Conservation (phyloP, 2,329 filamentous ascomycete genomes). For the Cladorrhinum sp. region DNA sequence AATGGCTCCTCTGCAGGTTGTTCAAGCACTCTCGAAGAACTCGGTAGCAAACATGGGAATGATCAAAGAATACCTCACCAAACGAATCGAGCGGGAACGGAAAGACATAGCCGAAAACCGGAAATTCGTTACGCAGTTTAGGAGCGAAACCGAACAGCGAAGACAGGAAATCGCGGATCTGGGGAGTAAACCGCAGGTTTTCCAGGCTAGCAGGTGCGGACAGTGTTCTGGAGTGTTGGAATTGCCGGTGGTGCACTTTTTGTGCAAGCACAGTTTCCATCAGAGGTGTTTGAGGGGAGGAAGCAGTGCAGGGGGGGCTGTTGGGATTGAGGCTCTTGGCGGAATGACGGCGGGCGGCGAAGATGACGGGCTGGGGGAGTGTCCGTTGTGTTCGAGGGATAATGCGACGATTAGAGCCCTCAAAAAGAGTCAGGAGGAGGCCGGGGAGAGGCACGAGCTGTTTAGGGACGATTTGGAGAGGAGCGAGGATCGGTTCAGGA, state of each 20-base stretch:
- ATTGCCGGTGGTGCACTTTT: constrained; percentile 87
- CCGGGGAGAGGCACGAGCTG: constrained; percentile 80
- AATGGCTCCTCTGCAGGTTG: constrained; percentile 94
- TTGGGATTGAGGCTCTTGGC: background rate
- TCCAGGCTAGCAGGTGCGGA: constrained; percentile 85
- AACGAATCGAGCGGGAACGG: constrained; percentile 84
- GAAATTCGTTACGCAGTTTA: constrained; percentile 77
- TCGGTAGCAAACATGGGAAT: constrained; percentile 92
- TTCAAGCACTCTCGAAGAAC: constrained; percentile 74
- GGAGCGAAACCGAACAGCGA: constrained; percentile 76
- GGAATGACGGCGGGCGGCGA: constrained; percentile 50
- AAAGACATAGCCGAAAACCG: constrained; percentile 80
- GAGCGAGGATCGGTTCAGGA: constrained; percentile 82
- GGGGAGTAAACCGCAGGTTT: constrained; percentile 75
- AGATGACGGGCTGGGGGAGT: constrained; percentile 55
- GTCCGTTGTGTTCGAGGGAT: constrained; percentile 76
- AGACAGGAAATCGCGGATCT: constrained; percentile 75
- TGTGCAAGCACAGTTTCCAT: constrained; percentile 97
- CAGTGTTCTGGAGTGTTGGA: constrained; percentile 77
- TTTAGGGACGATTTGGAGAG: constrained; percentile 77
- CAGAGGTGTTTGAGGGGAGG: constrained; percentile 69
- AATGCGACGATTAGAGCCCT: constrained; percentile 90
- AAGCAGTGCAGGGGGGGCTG: constrained; percentile 31
- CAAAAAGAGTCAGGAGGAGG: constrained; percentile 79
- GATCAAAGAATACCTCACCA: constrained; percentile 86